Conservation (phyloP, 1,284 basidiomycete genomes). For the Microbotryomycetes sp. region DNA sequence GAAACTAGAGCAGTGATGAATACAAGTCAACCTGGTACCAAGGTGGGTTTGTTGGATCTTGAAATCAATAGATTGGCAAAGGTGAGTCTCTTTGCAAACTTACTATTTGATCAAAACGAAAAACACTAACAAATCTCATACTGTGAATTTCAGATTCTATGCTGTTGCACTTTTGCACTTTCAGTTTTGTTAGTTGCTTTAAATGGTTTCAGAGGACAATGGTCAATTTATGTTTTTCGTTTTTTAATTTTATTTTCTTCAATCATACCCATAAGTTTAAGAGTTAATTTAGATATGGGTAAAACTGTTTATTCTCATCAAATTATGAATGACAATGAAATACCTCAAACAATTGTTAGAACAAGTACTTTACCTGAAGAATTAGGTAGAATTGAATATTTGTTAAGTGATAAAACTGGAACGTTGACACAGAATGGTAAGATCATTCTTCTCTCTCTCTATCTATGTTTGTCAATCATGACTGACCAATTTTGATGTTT, state of each 20-base stretch:
- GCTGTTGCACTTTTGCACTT: conserved; percentile 84
- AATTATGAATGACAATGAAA: conserved; percentile 88
- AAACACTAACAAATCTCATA: not conserved
- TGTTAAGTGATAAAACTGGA: conserved; percentile 95
- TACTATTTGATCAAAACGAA: not conserved
- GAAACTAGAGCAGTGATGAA: conserved; percentile 99
- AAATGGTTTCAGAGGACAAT: conserved; percentile 91
- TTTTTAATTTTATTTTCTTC: conserved; percentile 97
- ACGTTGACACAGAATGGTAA: conserved; percentile 93
- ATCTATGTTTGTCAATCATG: not conserved
- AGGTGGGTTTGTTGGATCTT: conserved; percentile 82
- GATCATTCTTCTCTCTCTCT: conserved; percentile 28
- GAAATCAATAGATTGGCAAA: conserved; percentile 96
- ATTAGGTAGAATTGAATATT: conserved; percentile 89
- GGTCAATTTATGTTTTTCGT: conserved; percentile 94
- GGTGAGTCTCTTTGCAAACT: conserved; percentile 46
- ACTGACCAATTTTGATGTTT: conserved; percentile 2
- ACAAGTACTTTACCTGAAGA: conserved; percentile 97
- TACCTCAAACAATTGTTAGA: conserved; percentile 89
- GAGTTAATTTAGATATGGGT: conserved; percentile 98
- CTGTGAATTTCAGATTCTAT: conserved; percentile 63
- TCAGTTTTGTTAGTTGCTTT: conserved; percentile 87
- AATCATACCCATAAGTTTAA: conserved; percentile 96
- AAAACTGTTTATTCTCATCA: conserved; percentile 96
- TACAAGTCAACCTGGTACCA: conserved; percentile 92